Percentiles rank a stretch among this genome's conserved stretches.
Evolutionary conservation across 495 filamentous ascomycete genomes (phyloP).

Genomic region (Durotheca rogersii): DNA sequence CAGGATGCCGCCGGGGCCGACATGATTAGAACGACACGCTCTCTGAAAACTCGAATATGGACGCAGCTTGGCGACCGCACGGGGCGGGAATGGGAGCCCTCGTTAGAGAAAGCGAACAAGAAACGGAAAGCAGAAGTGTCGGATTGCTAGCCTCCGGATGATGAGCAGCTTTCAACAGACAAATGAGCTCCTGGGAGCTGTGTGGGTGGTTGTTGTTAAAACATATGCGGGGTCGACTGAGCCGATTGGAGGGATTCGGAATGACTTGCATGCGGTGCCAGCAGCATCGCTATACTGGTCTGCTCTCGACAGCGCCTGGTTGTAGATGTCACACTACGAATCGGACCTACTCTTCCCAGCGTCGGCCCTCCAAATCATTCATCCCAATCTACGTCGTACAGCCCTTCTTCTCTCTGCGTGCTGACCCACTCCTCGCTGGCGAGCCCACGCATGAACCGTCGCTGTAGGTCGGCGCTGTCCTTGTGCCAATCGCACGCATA

Average conservation of each 20-base stretch:
- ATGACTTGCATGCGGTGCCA: slow-evolving; percentile 26
- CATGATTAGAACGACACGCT: slow-evolving; percentile 12
- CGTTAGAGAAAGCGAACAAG: not conserved
- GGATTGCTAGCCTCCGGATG: slow-evolving; percentile 13
- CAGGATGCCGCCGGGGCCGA: slow-evolving; percentile 13
- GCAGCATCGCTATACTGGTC: slow-evolving; percentile 3
- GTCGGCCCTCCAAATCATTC: slow-evolving; percentile 26
- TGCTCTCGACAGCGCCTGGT: slow-evolving; percentile 3
- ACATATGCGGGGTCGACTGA: slow-evolving; percentile 27
- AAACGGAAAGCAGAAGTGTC: not conserved
- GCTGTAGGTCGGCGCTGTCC: slow-evolving; percentile 61
- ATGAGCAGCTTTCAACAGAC: slow-evolving; percentile 6
- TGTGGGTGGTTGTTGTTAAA: slow-evolving; percentile 17
- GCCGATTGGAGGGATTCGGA: slow-evolving; percentile 31
- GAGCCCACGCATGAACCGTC: slow-evolving; percentile 60
- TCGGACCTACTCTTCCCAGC: slow-evolving; percentile 10
- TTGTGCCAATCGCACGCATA: slow-evolving; percentile 92
- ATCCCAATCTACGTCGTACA: slow-evolving; percentile 49
- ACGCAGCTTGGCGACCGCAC: slow-evolving; percentile 14
- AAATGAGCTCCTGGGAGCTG: slow-evolving; percentile 15
- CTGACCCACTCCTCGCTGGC: slow-evolving; percentile 72
- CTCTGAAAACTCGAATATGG: not conserved
- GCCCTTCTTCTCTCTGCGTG: slow-evolving; percentile 65
- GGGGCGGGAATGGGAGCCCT: slow-evolving; percentile 16
- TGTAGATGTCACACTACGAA: slow-evolving; percentile 12